Conservation (phyloP, 1,284 basidiomycete species). For the Puccinia horiana region DNA sequence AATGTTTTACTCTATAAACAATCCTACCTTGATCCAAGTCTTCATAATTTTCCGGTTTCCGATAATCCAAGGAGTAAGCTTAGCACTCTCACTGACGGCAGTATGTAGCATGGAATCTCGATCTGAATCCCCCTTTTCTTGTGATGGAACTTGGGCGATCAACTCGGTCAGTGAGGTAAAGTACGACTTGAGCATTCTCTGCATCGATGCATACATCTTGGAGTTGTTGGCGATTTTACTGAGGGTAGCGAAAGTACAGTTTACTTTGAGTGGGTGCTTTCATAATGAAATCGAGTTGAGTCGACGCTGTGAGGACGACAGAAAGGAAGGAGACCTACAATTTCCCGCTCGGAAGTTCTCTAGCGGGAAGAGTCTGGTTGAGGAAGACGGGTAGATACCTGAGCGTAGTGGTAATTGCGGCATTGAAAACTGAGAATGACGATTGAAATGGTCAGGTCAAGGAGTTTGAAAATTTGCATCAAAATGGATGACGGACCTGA, state of each 20-base stretch:
- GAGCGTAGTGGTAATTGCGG: constrained; percentile 81
- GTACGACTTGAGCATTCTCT: constrained; percentile 84
- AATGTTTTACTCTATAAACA: background rate
- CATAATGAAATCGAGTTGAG: background rate
- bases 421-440: constrained; percentile 74
- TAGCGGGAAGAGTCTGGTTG: constrained; percentile 82
- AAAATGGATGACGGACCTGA: constrained; percentile 63
- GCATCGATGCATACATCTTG: constrained; percentile 66
- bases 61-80: constrained; percentile 80
- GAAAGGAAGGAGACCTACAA: constrained; percentile 65
- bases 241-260: background rate
- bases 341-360: constrained; percentile 76
- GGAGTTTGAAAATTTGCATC: background rate
- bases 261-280: background rate
- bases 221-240: constrained; percentile 67
- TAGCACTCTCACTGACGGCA: constrained; percentile 77
- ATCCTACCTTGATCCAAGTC: constrained; percentile 74
- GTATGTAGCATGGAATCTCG: constrained; percentile 65
- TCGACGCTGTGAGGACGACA: background rate
- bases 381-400: constrained; percentile 89
- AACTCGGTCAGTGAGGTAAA: constrained; percentile 81
- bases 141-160: constrained; percentile 72
- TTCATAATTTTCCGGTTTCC: constrained; percentile 80
- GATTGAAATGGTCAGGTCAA: background rate
- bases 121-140: constrained; percentile 55